These are phyloP conservation scores for Periglandula ipomoeae DNA, from an alignment of 2,329 filamentous ascomycete genomes.

Conservation along the genomic window DNA sequence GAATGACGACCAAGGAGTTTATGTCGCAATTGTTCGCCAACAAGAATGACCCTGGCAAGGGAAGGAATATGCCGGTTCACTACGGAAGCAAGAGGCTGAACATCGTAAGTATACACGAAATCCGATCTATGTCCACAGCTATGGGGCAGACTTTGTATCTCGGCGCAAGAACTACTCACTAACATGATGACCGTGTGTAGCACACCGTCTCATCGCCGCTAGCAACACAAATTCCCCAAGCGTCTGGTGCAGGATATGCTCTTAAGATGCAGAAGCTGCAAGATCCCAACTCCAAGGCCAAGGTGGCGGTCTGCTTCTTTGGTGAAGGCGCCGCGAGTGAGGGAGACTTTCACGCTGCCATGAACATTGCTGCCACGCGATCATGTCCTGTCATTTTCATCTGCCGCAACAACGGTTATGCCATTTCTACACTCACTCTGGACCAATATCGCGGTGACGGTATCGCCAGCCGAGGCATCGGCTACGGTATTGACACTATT, in stretches of 20 bases:
- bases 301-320: slow-evolving; percentile 77
- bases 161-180: neutral
- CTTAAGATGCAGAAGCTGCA: slow-evolving; percentile 71
- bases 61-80: slow-evolving; percentile 95
- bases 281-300: slow-evolving; percentile 56
- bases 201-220: slow-evolving; percentile 78
- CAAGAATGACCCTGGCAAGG: slow-evolving; percentile 65
- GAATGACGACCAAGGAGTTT: slow-evolving; percentile 79
- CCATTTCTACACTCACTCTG: slow-evolving; percentile 79
- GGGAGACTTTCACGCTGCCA: slow-evolving; percentile 82
- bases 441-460: slow-evolving; percentile 90
- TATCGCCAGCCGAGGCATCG: slow-evolving; percentile 76
- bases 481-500: slow-evolving; percentile 91
- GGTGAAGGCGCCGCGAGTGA: slow-evolving; percentile 86
- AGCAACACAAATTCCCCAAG: slow-evolving; percentile 84
- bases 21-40: slow-evolving; percentile 96
- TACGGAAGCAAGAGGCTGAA: slow-evolving; percentile 80
- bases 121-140: neutral
- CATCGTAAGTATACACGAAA: slow-evolving; percentile 52
- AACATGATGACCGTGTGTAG: slow-evolving; percentile 26
- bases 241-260: slow-evolving; percentile 78
- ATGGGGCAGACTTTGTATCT: neutral
- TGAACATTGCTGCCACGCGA: slow-evolving; percentile 84
- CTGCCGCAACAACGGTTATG: slow-evolving; percentile 88
- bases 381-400: slow-evolving; percentile 85